Base-by-base conservation (phyloP, 1,139 yeast genomes). In the Candida glucosophila region DNA sequence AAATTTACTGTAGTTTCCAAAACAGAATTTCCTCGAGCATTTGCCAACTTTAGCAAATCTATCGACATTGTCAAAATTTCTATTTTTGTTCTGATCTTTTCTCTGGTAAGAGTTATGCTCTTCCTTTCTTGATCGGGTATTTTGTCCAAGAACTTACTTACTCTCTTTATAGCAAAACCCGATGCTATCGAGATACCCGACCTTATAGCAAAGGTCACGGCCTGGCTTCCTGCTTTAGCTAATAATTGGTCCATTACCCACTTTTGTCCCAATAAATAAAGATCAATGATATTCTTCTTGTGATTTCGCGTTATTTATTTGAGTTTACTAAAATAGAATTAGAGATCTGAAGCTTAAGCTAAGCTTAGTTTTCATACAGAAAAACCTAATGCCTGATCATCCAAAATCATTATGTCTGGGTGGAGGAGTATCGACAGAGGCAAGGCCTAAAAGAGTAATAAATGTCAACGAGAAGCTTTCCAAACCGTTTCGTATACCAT, bases 121-220 rank as follows among this genome's bases (percentile, higher is more conserved):
- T 43, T 43, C 35, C 69, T 65, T 32, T 77, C 79, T 12, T 61
- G 57, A 22, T 61, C 71, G 0, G 92, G 90, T 14, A 79, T 65
- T 32, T 67, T 64, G 19, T 70, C 77, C 26, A 79, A 55, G 34
- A 78, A 67, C 27, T 64, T 67, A 11, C 74, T 51, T 11, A 80
- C 70, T 0, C 82, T 73, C 35, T 72, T 75, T 27, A 81, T 66
- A 12, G 90, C 90, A 51, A 74, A 81, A 0, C 81, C 76, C 0
- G 88, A 74, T 0, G 92, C 93, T 17, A 80, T 43, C 1, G 86
- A 74, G 14, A 81, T 73, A 1, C 92, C 86, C 2, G 90, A 79
- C 31, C 81, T 58, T 21, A 81, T 75, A 7, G 92, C 93, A 54
- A 81, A 78, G 3, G 86, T 71, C 6, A 81, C 83, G 2, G 85